Conservation (phyloP, 2,329 filamentous ascomycete species). For the Paraconiothyrium brasiliense region DNA sequence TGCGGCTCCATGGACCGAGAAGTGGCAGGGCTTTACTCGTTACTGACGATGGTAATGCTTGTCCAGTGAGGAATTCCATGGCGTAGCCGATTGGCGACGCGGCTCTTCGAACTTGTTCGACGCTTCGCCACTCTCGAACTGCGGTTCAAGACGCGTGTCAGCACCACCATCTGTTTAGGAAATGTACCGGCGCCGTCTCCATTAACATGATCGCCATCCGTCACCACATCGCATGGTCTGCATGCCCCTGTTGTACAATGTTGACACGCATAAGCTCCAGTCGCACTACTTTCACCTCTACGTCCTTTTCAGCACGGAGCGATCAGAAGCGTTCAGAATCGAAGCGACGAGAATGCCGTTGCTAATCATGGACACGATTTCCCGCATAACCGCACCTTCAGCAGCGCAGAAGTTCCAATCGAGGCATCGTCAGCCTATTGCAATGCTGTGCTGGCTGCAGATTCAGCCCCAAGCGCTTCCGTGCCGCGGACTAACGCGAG, state of each 20-base stretch:
- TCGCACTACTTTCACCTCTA: background rate
- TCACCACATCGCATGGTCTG: background rate
- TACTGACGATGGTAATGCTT: background rate
- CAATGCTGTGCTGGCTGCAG: background rate
- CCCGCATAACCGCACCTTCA: background rate
- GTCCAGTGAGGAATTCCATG: background rate
- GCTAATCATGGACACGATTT: constrained; percentile 12
- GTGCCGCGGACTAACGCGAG: background rate
- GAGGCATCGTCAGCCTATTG: background rate
- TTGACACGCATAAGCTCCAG: constrained; percentile 4
- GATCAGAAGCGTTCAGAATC: background rate
- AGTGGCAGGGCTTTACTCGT: background rate
- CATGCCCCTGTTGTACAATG: constrained; percentile 2
- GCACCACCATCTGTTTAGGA: background rate
- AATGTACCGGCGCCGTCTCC: background rate
- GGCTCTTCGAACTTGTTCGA: constrained; percentile 1
- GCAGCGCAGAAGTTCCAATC: background rate
- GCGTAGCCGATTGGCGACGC: background rate
- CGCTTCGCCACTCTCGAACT: background rate
- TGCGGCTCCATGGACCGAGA: constrained; percentile 19
- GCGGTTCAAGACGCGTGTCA: background rate
- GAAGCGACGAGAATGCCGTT: background rate
- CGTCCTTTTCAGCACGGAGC: constrained; percentile 10
- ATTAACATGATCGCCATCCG: background rate
- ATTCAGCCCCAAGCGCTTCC: background rate